Evolutionary conservation across 768 basidiomycete genomes (phyloP), one percentile per base, ranked within the genome.

Genomic region (Lactifluus pinguis): DNA sequence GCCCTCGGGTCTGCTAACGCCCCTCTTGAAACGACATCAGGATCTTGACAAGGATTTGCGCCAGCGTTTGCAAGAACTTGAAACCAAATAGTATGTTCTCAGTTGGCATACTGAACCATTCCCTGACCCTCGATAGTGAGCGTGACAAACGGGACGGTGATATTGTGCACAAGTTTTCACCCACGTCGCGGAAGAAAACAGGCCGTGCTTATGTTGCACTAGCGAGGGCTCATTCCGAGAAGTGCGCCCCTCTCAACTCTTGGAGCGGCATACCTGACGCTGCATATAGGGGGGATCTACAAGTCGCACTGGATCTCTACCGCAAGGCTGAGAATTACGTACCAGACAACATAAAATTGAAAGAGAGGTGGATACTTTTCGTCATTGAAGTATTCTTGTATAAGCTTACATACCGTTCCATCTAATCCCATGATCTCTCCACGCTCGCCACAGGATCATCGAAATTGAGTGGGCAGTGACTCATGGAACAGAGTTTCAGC

Each of bases 351-450:
- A 72, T 82, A 73, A 92, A 89, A 71, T 79, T 93, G 52, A 83
- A 85, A 80, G 88, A 89, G 79, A 87, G 91, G 91, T 92, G 80
- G 81, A 84, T 84, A 78, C 79, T 82, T 77, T 86, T 84, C 72
- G 73, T 86, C 72, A 72, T 84, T 70, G 76, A 83, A 72, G 79
- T 85, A 70, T 85, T 84, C 69, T 74, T 84, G 71, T 79, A 79
- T 61, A 55, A 44, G 50, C 56, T 59, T 61, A 60, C 56, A 49
- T 61, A 53, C 55, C 51, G 49, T 47, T 30, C 58, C 63, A 65
- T 66, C 59, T 64, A 67, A 70, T 66, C 60, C 65, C 68, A 72
- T 61, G 68, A 60, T 62, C 64, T 65, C 71, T 70, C 15, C 52
- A 44, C 34, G 51, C 44, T 15, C 39, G 29, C 10, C 48, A 57